Base-by-base conservation (phyloP, 2,329 filamentous ascomycete genomes). In the Alternaria brassicae region DNA sequence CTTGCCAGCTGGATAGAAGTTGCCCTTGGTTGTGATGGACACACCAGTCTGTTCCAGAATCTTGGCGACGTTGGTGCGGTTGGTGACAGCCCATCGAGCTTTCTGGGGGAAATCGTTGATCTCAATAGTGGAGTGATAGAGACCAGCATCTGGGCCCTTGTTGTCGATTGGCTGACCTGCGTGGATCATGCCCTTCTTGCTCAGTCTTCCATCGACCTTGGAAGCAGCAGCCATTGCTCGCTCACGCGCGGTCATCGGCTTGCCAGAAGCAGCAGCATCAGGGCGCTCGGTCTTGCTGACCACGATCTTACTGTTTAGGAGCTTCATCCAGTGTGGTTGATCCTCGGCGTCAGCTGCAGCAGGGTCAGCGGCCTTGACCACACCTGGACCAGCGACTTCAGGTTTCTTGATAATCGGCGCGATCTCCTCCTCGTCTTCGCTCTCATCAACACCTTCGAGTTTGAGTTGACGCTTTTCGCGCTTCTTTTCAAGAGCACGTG, bases 31-130 rank as follows among this genome's bases (percentile, higher is more conserved):
- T 0, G 95, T 99, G 77, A 99, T 99, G 6, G 92, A 97, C 1
- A 93, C 96, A 39, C 93, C 94, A 0, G 94, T 97, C 9, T 91
- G 87, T 74, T 99, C 95, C 65, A 99, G 85, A 69, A 99, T 97
- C 84, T 98, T 99, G 69, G 94, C 93, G 57, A 99, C 95, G 73
- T 99, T 99, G 34, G 95, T 98, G 66, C 95, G 88, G 78, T 99
- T 99, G 37, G 95, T 99, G 81, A 99, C 95, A 10, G 93, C 94
- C 95, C 95, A 99, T 70, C 95, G 88, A 65, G 95, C 95, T 83
- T 97, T 98, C 78, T 99, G 95, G 32, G 95, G 95, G 79, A 98
- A 98, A 80, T 99, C 95, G 79, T 99, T 99, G 86, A 99, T 99
- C 79, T 98, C 95, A 62, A 99, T 84, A 4, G 94, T 98, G 15